These are phyloP conservation scores for Fraxinus platypoda DNA, from an alignment of 305 asterid genomes.

Conservation along the genomic window DNA sequence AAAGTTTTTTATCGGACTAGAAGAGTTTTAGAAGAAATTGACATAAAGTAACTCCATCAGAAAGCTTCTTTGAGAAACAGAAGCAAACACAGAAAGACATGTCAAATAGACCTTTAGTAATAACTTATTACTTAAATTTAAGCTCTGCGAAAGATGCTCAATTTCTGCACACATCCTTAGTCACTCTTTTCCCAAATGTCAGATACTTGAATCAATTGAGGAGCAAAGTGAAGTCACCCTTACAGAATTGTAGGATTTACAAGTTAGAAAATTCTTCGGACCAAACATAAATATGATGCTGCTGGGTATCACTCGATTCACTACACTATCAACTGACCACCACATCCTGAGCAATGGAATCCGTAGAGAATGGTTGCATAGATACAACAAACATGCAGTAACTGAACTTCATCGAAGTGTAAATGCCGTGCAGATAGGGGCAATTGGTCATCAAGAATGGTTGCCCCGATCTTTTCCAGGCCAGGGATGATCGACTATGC, in stretches of 20 bases:
- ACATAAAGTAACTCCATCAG: too few species aligned
- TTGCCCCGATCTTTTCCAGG: not conserved
- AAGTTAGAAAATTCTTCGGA: not conserved
- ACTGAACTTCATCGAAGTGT: not conserved
- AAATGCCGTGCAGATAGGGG: not conserved
- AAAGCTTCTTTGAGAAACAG: too few species aligned
- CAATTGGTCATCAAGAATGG: not conserved
- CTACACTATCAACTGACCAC: slow-evolving; percentile 4
- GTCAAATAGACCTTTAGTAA: not conserved
- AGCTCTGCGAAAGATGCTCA: not conserved
- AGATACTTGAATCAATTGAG: not conserved
- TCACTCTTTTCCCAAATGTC: slow-evolving; percentile 1
- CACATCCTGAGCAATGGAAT: not conserved
- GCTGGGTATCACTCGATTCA: not conserved
- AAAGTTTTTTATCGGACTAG: too few species aligned
- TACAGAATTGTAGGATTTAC: slow-evolving; percentile 21
- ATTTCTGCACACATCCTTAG: not conserved
- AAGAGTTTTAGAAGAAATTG: too few species aligned
- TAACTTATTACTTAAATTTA: not conserved
- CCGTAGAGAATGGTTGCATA: not conserved
- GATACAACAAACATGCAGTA: not conserved
- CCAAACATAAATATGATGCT: not conserved
- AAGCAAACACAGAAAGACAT: too few species aligned
- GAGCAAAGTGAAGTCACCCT: not conserved
- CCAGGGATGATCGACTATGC: not conserved